A percentile compares a stretch with the other conserved stretches of the same genome.
phyloP scores from a whole-genome alignment of 768 basidiomycete genomes.

The Phylloporus rhodoxanthus region DNA sequence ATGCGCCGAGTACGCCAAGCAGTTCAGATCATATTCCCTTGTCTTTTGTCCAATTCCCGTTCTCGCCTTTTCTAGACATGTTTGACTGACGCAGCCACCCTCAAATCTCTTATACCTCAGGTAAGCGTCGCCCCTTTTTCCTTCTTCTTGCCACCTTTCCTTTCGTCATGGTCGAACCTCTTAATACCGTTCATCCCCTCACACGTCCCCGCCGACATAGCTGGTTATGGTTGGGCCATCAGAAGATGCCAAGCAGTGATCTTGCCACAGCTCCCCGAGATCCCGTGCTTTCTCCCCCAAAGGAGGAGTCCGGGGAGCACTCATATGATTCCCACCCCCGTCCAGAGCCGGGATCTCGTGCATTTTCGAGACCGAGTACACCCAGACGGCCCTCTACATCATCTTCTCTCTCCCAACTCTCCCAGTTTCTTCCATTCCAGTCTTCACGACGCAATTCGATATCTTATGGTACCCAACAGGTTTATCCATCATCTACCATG shows the following conservation, averaged over 20 bases:
- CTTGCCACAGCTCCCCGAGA: slow-evolving; percentile 9
- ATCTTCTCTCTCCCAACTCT: slow-evolving; percentile 18
- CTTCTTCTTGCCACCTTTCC: slow-evolving; percentile 7
- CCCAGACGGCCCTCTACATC: slow-evolving; percentile 20
- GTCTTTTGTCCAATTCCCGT: neutral
- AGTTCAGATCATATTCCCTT: slow-evolving; percentile 3
- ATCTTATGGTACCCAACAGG: slow-evolving; percentile 20
- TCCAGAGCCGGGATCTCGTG: slow-evolving; percentile 1
- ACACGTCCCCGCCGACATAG: slow-evolving; percentile 20
- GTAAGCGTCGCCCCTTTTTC: slow-evolving; percentile 24
- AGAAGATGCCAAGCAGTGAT: slow-evolving; percentile 19
- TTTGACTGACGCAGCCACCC: slow-evolving; percentile 29
- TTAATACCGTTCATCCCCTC: neutral
- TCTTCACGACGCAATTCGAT: slow-evolving; percentile 10
- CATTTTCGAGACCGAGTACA: slow-evolving; percentile 18
- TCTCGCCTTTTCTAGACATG: slow-evolving; percentile 24
- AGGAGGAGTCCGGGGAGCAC: slow-evolving; percentile 10
- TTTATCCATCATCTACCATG: slow-evolving; percentile 3
- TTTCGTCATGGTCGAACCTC: slow-evolving; percentile 22
- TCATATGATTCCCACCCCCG: neutral
- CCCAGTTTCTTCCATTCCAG: slow-evolving; percentile 24
- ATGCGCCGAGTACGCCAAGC: slow-evolving; percentile 19
- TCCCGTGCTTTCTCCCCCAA: slow-evolving; percentile 13
- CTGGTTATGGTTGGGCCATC: slow-evolving; percentile 27
- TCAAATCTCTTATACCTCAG: slow-evolving; percentile 24